Evolutionary conservation across 257 asterid genomes (phyloP).

Genomic region (Nicotiana noctiflora): DNA sequence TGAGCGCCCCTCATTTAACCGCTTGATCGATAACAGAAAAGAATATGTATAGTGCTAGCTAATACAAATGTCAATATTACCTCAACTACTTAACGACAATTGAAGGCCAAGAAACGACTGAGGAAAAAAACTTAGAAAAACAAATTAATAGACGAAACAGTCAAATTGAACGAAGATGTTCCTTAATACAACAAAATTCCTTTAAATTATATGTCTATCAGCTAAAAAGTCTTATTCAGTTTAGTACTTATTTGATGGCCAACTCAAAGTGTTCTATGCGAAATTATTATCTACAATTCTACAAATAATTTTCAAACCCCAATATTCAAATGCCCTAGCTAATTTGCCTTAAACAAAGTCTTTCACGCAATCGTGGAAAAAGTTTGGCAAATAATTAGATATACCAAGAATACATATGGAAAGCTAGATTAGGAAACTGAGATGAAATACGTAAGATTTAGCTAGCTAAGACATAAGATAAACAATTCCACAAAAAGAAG

Average conservation of each 20-base stretch:
- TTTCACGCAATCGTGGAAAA: not conserved
- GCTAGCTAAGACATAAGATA: not conserved
- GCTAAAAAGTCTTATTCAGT: not conserved
- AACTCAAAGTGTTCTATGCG: not conserved
- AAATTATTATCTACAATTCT: not conserved
- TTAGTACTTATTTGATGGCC: slow-evolving; percentile 2
- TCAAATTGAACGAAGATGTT: not conserved
- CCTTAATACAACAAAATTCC: not conserved
- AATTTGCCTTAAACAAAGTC: not conserved
- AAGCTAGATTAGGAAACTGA: not conserved
- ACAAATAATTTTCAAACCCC: not conserved
- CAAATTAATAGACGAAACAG: not conserved
- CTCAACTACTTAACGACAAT: not conserved
- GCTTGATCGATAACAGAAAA: not conserved
- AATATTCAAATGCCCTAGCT: not conserved
- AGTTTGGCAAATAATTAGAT: not conserved
- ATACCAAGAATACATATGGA: not conserved
- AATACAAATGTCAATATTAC: not conserved
- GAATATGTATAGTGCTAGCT: not conserved
- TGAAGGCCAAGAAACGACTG: not conserved
- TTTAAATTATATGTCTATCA: not conserved
- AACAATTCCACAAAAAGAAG: not conserved
- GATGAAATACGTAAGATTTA: not conserved
- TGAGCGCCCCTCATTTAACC: no score
- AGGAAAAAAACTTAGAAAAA: not conserved